Conservation (phyloP, 805 yeast species). For the Starmerella sp. region DNA sequence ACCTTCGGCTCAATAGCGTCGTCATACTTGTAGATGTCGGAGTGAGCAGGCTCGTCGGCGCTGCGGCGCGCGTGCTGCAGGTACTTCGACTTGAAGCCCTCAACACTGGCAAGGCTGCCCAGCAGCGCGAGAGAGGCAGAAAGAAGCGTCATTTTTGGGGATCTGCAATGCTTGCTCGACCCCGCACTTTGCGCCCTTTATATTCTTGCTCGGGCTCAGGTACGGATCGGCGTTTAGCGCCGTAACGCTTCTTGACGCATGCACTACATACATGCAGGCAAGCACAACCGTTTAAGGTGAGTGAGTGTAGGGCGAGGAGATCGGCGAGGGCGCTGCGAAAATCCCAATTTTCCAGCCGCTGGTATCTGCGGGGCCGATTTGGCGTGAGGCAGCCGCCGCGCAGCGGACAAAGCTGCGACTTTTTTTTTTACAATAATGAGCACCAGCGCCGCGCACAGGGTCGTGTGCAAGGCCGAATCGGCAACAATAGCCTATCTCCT, state of each 20-base stretch:
- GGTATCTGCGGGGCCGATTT: too few species aligned
- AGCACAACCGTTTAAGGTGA: background rate
- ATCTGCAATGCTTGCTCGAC: background rate
- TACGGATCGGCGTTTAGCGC: background rate
- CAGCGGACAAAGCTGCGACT: too few species aligned
- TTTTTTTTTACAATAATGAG: too few species aligned
- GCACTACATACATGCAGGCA: background rate
- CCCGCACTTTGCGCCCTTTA: background rate
- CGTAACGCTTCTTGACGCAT: background rate
- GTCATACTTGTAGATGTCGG: constrained; percentile 10
- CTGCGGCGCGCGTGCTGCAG: background rate
- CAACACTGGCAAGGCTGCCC: background rate
- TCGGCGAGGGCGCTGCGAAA: too few species aligned
- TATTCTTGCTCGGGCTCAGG: background rate
- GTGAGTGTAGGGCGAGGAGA: background rate
- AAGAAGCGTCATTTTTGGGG: background rate
- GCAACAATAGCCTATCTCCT: too few species aligned
- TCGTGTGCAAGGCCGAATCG: too few species aligned
- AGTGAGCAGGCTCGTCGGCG: background rate
- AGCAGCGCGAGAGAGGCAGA: background rate
- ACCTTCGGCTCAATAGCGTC: constrained; percentile 37
- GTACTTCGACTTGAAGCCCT: background rate
- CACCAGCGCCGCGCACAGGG: too few species aligned
- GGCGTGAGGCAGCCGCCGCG: too few species aligned
- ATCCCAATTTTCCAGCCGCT: too few species aligned